Percentiles rank a stretch among this genome's conserved stretches.
Conservation (phyloP, 352 stramenopile species). For the Phytophthora tubulina region DNA sequence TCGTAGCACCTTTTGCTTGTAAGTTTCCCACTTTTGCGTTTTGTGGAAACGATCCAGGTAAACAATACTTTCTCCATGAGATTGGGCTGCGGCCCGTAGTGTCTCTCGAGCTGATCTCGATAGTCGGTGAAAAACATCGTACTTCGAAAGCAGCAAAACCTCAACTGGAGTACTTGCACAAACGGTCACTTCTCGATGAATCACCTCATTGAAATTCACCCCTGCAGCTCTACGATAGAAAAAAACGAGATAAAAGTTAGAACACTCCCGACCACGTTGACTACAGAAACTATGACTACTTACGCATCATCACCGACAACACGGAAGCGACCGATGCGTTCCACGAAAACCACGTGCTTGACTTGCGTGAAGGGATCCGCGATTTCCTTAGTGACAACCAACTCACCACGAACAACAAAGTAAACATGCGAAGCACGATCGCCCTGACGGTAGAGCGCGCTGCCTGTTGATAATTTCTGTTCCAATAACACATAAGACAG, state of each 20-base stretch:
- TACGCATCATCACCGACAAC: slow-evolving; percentile 82
- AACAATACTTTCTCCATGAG: slow-evolving; percentile 59
- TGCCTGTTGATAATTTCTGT: slow-evolving; percentile 58
- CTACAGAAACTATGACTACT: slow-evolving; percentile 18
- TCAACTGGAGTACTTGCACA: slow-evolving; percentile 77
- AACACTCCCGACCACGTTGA: background rate
- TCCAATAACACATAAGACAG: slow-evolving; percentile 79
- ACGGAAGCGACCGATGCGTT: slow-evolving; percentile 65
- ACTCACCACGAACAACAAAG: slow-evolving; percentile 76
- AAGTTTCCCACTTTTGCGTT: slow-evolving; percentile 68
- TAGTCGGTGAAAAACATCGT: slow-evolving; percentile 82
- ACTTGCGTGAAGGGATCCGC: slow-evolving; percentile 45
- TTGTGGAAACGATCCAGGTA: slow-evolving; percentile 81
- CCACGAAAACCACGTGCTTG: slow-evolving; percentile 58
- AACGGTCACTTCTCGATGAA: slow-evolving; percentile 70
- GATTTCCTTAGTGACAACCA: slow-evolving; percentile 65
- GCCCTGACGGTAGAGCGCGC: slow-evolving; percentile 63
- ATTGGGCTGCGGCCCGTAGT: slow-evolving; percentile 53
- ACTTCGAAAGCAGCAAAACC: slow-evolving; percentile 77
- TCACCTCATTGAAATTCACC: slow-evolving; percentile 69
- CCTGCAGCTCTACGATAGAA: slow-evolving; percentile 56
- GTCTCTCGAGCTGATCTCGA: slow-evolving; percentile 66
- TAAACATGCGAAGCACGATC: slow-evolving; percentile 74
- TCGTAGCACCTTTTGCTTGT: slow-evolving; percentile 59
- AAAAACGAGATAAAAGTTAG: background rate